These are phyloP conservation scores for Saraca asoca DNA, from an alignment of 331 rosid genomes.

Conservation along the genomic window DNA sequence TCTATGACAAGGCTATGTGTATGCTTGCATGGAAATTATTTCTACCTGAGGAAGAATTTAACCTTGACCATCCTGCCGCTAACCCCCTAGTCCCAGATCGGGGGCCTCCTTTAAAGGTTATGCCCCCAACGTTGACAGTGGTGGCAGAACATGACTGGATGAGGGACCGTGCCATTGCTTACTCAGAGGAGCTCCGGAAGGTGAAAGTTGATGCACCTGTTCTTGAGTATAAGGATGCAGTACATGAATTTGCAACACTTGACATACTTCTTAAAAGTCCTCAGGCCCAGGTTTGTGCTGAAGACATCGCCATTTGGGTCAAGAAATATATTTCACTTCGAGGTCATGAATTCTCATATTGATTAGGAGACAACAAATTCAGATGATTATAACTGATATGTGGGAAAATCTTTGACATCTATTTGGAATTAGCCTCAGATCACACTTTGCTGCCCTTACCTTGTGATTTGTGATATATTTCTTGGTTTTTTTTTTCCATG, in stretches of 20 bases:
- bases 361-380: conserved; percentile 36
- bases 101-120: conserved; percentile 75
- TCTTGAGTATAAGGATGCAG: conserved; percentile 88
- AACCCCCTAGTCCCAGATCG: conserved; percentile 75
- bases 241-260: conserved; percentile 91
- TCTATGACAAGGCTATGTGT: conserved; percentile 94
- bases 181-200: conserved; percentile 92
- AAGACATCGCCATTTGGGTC: conserved; percentile 96
- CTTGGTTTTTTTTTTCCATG: conserved; percentile 33
- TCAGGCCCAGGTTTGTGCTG: conserved; percentile 88
- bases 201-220: conserved; percentile 89
- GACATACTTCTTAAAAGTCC: conserved; percentile 89
- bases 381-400: conserved; percentile 6
- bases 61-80: conserved; percentile 87
- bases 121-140: conserved; percentile 93
- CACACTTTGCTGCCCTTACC: conserved; percentile 29
- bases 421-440: conserved; percentile 37
- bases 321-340: conserved; percentile 87
- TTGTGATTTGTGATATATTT: conserved; percentile 31
- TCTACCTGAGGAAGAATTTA: conserved; percentile 77
- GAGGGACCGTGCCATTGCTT: conserved; percentile 97
- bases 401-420: conserved; percentile 23
- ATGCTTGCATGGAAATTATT: conserved; percentile 90
- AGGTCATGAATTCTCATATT: conserved; percentile 96
- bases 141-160: conserved; percentile 98